Percentiles rank a stretch among this genome's conserved stretches.
Evolutionary conservation across 352 stramenopile species (phyloP).

Genomic region (Achlya hypogyna): DNA sequence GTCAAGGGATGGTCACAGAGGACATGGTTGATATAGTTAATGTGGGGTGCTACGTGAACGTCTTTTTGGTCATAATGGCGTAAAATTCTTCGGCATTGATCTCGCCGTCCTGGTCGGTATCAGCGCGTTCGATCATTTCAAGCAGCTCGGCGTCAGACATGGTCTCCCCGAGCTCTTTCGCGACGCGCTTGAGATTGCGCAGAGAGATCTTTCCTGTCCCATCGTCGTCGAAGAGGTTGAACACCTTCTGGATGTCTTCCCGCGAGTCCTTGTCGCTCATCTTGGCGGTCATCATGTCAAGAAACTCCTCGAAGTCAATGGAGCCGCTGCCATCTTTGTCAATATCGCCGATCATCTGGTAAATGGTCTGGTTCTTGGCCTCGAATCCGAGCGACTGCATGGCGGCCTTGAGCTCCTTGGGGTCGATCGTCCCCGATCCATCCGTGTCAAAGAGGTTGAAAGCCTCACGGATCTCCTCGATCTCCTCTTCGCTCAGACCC

Average conservation of each 20-base stretch:
- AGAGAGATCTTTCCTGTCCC: slow-evolving; percentile 96
- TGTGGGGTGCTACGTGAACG: slow-evolving; percentile 30
- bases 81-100: slow-evolving; percentile 96
- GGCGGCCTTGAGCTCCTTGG: slow-evolving; percentile 92
- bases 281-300: slow-evolving; percentile 97
- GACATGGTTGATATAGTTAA: not conserved
- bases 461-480: slow-evolving; percentile 91
- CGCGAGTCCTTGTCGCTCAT: slow-evolving; percentile 95
- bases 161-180: slow-evolving; percentile 95
- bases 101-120: slow-evolving; percentile 92
- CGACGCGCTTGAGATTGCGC: slow-evolving; percentile 94
- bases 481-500: slow-evolving; percentile 88
- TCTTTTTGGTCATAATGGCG: slow-evolving; percentile 96
- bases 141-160: slow-evolving; percentile 96
- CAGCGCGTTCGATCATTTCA: slow-evolving; percentile 97
- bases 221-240: slow-evolving; percentile 97
- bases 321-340: slow-evolving; percentile 91
- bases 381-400: slow-evolving; percentile 96
- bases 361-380: slow-evolving; percentile 96
- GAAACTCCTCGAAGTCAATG: slow-evolving; percentile 97
- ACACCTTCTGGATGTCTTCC: slow-evolving; percentile 96
- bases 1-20: too few species aligned
- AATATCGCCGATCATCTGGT: slow-evolving; percentile 95
- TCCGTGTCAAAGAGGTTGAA: slow-evolving; percentile 98
- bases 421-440: slow-evolving; percentile 90